Evolutionary conservation across 2,329 filamentous ascomycete genomes (phyloP).

Genomic region (Gyromitra esculenta): DNA sequence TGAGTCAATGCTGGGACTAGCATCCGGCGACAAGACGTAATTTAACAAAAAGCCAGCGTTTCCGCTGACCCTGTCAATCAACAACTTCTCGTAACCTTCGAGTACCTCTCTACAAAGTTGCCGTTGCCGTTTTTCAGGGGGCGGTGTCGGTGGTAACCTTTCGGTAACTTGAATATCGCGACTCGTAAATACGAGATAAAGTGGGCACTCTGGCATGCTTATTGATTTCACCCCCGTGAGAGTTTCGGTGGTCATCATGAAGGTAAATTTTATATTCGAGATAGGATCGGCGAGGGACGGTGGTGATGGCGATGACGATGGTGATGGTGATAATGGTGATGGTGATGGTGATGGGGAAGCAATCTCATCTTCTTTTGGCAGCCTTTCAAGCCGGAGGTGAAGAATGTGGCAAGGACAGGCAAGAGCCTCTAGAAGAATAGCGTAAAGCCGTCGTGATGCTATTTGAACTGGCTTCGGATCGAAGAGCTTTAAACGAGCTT

Average conservation of each 20-base stretch:
- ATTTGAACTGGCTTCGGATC: slow-evolving; percentile 10
- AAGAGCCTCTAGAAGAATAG: not conserved
- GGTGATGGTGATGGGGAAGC: not conserved
- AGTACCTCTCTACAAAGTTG: slow-evolving; percentile 12
- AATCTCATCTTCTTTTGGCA: not conserved
- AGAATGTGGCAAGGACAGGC: slow-evolving; percentile 11
- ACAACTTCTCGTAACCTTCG: not conserved
- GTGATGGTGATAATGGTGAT: too few species aligned
- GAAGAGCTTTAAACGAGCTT: not conserved
- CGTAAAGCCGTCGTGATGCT: slow-evolving; percentile 7
- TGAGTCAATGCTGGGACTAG: not conserved
- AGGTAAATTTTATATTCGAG: slow-evolving; percentile 6
- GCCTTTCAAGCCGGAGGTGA: slow-evolving; percentile 8
- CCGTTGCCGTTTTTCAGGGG: not conserved
- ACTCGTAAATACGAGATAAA: slow-evolving; percentile 9
- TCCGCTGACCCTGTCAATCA: not conserved
- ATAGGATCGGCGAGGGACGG: not conserved
- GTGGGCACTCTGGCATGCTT: not conserved
- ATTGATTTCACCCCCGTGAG: not conserved
- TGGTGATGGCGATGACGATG: not conserved
- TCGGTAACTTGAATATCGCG: not conserved
- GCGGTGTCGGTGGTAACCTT: not conserved
- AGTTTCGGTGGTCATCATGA: slow-evolving; percentile 1
- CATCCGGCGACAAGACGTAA: not conserved
- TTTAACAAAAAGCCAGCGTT: slow-evolving; percentile 8